Base-by-base conservation (phyloP, 2,329 filamentous ascomycete genomes). In the Pseudocercospora musae region DNA sequence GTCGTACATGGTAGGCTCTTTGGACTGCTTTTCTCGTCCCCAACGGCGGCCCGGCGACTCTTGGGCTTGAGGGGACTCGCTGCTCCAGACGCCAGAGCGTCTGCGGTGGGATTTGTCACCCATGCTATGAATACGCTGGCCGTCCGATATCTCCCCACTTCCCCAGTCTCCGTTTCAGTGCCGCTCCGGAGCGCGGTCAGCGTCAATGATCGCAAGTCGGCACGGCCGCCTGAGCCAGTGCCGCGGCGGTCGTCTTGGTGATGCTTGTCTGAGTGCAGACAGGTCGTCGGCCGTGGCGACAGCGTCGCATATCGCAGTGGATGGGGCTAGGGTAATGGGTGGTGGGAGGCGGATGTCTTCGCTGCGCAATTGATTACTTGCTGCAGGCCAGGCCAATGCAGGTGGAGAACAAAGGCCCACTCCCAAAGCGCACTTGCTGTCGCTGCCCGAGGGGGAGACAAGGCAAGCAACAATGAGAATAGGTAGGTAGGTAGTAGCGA, bases 1-100 rank as follows among this genome's bases (percentile, higher is more conserved):
- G 60, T 74, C 72, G 62, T 74, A 73, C 64, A 71, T 60, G 37
- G 65, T 72, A 52, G 72, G 71, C 64, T 72, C 67, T 54, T 70
- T 72, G 52, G 68, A 61, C 48, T 65, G 59, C 63, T 67, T 65
- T 53, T 64, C 68, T 55, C 59, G 62, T 50, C 58, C 61, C 66
- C 67, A 61, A 25, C 65, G 58, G 40, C 64, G 63, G 18, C 60
- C 53, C 40, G 61, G 46, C 52, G 56, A 57, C 13, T 55, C 61
- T 58, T 58, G 60, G 37, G 64, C 62, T 56, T 65, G 59, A 18
- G 60, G 56, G n/a, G 49, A 29, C 20, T 66, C 64, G 33, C 56
- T 53, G 23, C 56, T 59, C 65, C 65, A 69, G 56, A 66, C 63
- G 60, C 65, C 66, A 29, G 65, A 67, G 52, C 67, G 67, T 20